These are phyloP conservation scores for Trichoderma aggressivum DNA, from an alignment of 2,329 filamentous ascomycete species.

Conservation along the genomic window DNA sequence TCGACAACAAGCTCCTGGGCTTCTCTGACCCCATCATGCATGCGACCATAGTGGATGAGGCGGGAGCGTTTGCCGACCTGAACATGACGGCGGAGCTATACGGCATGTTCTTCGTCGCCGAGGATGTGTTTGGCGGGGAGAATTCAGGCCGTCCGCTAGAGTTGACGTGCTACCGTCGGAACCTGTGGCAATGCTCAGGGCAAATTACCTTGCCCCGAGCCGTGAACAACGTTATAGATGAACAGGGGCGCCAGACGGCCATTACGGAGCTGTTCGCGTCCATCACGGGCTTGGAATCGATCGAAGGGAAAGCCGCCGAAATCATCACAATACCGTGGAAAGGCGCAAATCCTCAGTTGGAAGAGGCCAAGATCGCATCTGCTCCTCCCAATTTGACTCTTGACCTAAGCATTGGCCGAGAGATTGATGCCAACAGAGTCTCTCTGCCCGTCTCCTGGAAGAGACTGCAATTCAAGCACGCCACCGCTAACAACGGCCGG, in stretches of 20 bases:
- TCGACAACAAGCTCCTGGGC: conserved; percentile 69
- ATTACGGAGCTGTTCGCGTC: conserved; percentile 75
- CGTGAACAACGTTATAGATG: conserved; percentile 64
- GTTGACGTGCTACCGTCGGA: conserved; percentile 90
- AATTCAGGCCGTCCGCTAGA: conserved; percentile 63
- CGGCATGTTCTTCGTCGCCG: conserved; percentile 85
- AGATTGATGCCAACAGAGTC: conserved; percentile 73
- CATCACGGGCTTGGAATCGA: conserved; percentile 84
- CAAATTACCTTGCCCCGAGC: conserved; percentile 75
- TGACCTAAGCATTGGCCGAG: conserved; percentile 58
- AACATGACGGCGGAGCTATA: conserved; percentile 72
- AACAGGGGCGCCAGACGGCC: conserved; percentile 74
- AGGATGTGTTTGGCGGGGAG: conserved; percentile 69
- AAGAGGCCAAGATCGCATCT: conserved; percentile 48
- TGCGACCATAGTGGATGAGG: conserved; percentile 62
- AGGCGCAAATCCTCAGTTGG: conserved; percentile 59
- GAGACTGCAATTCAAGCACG: conserved; percentile 89
- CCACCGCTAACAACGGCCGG: conserved; percentile 92
- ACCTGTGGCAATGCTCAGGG: conserved; percentile 92
- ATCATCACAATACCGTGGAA: conserved; percentile 98
- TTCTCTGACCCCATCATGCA: conserved; percentile 64
- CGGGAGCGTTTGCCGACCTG: conserved; percentile 60
- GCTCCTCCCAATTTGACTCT: conserved; percentile 54
- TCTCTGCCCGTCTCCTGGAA: conserved; percentile 90
- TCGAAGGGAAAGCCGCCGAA: conserved; percentile 86